Conservation (phyloP, 805 yeast genomes). For the Saccharomycopsis javanensis region DNA sequence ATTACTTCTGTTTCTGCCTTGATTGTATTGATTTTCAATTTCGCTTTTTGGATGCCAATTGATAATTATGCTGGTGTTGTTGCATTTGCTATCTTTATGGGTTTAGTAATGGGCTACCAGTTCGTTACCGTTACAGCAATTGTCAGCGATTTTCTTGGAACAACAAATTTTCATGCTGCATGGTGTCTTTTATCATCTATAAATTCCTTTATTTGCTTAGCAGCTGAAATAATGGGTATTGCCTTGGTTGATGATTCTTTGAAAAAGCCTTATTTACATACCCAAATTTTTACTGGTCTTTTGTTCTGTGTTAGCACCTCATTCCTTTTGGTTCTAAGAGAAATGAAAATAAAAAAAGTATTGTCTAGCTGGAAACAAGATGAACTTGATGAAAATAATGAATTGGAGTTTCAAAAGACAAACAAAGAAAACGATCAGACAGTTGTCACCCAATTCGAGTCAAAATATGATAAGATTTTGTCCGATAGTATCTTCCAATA, state of each 20-base stretch:
- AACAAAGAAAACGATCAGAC: neutral
- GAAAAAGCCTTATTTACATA: slow-evolving; percentile 27
- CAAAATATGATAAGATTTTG: neutral
- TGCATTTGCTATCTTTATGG: slow-evolving; percentile 35
- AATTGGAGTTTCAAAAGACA: too few species aligned
- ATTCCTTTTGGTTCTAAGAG: slow-evolving; percentile 29
- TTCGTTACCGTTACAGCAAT: slow-evolving; percentile 33
- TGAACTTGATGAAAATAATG: slow-evolving; percentile 5
- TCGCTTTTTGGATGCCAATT: slow-evolving; percentile 42
- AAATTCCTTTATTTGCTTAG: slow-evolving; percentile 30
- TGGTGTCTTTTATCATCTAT: slow-evolving; percentile 29
- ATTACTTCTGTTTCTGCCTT: slow-evolving; percentile 31
- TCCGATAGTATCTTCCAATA: neutral
- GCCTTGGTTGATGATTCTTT: slow-evolving; percentile 28
- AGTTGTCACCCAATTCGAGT: neutral
- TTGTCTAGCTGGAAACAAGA: slow-evolving; percentile 21
- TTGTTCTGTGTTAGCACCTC: slow-evolving; percentile 26
- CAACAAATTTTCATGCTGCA: slow-evolving; percentile 31
- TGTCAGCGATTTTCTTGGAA: slow-evolving; percentile 33
- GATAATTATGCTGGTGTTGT: slow-evolving; percentile 32
- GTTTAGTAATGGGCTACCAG: slow-evolving; percentile 37
- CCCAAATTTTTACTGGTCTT: slow-evolving; percentile 34
- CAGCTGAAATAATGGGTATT: slow-evolving; percentile 47
- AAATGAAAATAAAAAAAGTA: slow-evolving; percentile 26
- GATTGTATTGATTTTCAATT: slow-evolving; percentile 30